Base-by-base conservation (phyloP, 495 filamentous ascomycete genomes). In the Aspergillus bertholletiae region DNA sequence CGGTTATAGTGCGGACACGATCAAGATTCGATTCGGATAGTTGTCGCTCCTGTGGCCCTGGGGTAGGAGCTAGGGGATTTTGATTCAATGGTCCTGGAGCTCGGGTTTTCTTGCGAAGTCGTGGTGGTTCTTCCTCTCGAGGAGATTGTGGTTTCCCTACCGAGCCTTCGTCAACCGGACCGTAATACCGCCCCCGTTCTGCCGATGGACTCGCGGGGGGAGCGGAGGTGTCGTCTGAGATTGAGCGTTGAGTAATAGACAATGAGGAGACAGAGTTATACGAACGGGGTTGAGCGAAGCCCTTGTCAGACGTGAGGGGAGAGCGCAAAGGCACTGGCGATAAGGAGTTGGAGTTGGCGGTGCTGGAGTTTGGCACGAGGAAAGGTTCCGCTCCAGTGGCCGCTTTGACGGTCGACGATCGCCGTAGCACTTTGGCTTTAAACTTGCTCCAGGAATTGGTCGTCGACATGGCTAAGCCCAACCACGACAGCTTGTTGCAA, bases 371-470 rank as follows among this genome's bases (percentile, higher is more conserved):
- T 43, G 39, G 39, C n/a, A 4, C n/a, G 17, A 43, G 39, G 20
- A 43, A 43, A 43, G 39, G 39, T 17, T 43, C 39, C 39, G 39
- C 39, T 43, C 39, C 39, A 22, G 39, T 22, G 39, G 39, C 39
- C 39, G 39, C 39, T 18, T 43, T 43, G n/a, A 43, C 39, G 26
- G 62, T 61, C 39, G 73, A 70, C 59, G 71, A 72, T 72, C 70
- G 71, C 49, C 68, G 69, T 40, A 72, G 61, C 51, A 74, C 63
- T 56, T 69, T 74, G 17, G 66, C 58, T 59, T 72, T 73, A 50
- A 74, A 56, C 53, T 69, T 69, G 60, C 39, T 43, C 39, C 39
- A 43, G 20, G 39, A 43, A 43, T 43, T 43, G 39, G 39, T 43
- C 18, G 39, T 43, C 39, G 39, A 43, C 39, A 43, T 43, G 3